Percentiles rank a stretch among this genome's conserved stretches.
These are phyloP conservation scores for Phytophthora cactorum DNA, from an alignment of 352 stramenopile species.

Conservation along the genomic window DNA sequence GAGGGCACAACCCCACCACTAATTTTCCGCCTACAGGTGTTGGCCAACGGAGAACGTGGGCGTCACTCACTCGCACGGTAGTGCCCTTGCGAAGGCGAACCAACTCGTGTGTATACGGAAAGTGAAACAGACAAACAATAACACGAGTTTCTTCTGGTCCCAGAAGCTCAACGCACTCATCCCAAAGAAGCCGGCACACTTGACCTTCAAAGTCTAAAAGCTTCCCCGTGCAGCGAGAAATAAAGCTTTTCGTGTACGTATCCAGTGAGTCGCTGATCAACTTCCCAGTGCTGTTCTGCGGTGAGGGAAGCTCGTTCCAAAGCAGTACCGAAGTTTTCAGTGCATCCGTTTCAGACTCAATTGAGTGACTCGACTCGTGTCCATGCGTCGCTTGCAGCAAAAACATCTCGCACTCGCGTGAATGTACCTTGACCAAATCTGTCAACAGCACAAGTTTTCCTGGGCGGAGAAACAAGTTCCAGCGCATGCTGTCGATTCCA, in stretches of 20 bases:
- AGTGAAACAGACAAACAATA: constrained; percentile 49
- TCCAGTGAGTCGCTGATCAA: constrained; percentile 16
- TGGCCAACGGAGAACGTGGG: constrained; percentile 45
- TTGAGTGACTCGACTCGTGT: background rate
- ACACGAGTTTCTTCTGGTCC: constrained; percentile 22
- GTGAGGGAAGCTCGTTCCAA: constrained; percentile 19
- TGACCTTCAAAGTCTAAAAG: constrained; percentile 42
- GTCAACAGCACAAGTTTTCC: constrained; percentile 55
- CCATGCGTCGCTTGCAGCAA: constrained; percentile 55
- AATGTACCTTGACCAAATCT: constrained; percentile 72
- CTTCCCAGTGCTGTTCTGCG: background rate
- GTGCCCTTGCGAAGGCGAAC: constrained; percentile 37
- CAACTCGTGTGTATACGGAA: constrained; percentile 39
- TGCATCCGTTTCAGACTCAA: background rate
- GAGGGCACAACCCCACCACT: constrained; percentile 47
- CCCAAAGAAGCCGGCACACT: constrained; percentile 42
- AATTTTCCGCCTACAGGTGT: constrained; percentile 32
- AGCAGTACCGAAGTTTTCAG: constrained; percentile 36
- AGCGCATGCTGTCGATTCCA: constrained; percentile 38
- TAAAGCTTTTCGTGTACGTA: constrained; percentile 12
- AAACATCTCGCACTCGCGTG: constrained; percentile 63
- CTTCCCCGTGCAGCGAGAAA: constrained; percentile 24
- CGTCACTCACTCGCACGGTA: constrained; percentile 26
- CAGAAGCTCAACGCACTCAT: constrained; percentile 51
- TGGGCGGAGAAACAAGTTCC: constrained; percentile 56